Base-by-base conservation (phyloP, 2,329 filamentous ascomycete genomes). In the Cladobotryum mycophilum region DNA sequence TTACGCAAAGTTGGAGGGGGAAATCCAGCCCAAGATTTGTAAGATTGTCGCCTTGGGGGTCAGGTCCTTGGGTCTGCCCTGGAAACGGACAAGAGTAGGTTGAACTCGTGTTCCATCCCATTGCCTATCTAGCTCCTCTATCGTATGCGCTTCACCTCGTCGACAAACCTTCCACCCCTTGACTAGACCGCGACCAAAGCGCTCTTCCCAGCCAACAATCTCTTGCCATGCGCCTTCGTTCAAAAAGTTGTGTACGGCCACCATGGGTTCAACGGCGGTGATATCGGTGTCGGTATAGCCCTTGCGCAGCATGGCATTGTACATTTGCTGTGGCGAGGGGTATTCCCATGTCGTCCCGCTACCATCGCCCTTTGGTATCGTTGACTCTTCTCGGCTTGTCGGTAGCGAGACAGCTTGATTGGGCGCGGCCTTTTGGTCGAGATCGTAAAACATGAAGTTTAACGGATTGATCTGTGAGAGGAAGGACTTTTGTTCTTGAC, bases 271-370 rank as follows among this genome's bases (percentile, higher is more conserved):
- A 13, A 99, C 91, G 3, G 91, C 90, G 17, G 92, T 93, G 49
- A 89, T 81, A 50, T 95, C 91, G 0, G 93, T 97, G 66, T 97
- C 91, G 1, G 87, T 90, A 70, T 96, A 93, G 52, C 93, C 93
- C 71, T 99, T 99, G 56, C 93, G 86, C 55, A 97, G 74, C 71
- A 99, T 86, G 7, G 93, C 93, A 64, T 99, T 97, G 77, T 97
- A 99, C 93, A 99, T 99, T 70, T 99, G 93, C 73, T 99, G 93
- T 0, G 93, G 92, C 0, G 90, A 96, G 0, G 93, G 93, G 66
- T 99, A 99, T 70, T 97, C 93, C 93, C 93, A 99, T 62, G 51
- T 40, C 7, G 88, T 95, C 43, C 84, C 81, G 47, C 84, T 78
- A 44, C 82, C 79, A 53, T 86, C 83, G 61, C 88, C 89, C 59